phyloP scores from a whole-genome alignment of 2,329 filamentous ascomycete genomes.

The Ambrosiella beaveri region DNA sequence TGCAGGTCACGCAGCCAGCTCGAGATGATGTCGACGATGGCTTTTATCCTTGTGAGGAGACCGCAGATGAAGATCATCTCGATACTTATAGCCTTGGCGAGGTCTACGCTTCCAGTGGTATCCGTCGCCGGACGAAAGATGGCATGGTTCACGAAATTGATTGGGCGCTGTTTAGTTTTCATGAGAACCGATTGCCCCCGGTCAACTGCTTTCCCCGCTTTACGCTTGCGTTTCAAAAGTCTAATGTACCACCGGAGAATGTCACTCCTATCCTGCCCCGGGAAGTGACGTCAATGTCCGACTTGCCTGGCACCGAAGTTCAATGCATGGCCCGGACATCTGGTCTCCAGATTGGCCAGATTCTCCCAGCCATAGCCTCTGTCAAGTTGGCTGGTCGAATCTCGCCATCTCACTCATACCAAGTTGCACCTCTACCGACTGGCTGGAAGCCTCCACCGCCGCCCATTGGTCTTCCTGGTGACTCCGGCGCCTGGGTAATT shows the following conservation, averaged over 20 bases:
- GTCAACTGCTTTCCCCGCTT: slow-evolving; percentile 48
- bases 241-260: not conserved
- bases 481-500: slow-evolving; percentile 86
- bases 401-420: slow-evolving; percentile 58
- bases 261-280: slow-evolving; percentile 30
- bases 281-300: slow-evolving; percentile 39
- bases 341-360: slow-evolving; percentile 61
- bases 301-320: slow-evolving; percentile 58
- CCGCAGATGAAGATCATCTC: slow-evolving; percentile 65
- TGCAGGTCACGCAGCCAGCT: slow-evolving; percentile 79
- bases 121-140: slow-evolving; percentile 55
- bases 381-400: slow-evolving; percentile 76
- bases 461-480: slow-evolving; percentile 57
- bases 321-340: slow-evolving; percentile 81
- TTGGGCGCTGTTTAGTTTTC: slow-evolving; percentile 79
- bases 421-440: slow-evolving; percentile 23
- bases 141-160: slow-evolving; percentile 80
- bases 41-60: slow-evolving; percentile 52
- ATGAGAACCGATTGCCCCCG: slow-evolving; percentile 49
- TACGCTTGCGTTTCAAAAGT: slow-evolving; percentile 9
- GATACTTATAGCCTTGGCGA: slow-evolving; percentile 66
- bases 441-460: slow-evolving; percentile 10
- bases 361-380: slow-evolving; percentile 60
- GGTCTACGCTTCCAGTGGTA: slow-evolving; percentile 77
- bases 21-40: slow-evolving; percentile 70